Evolutionary conservation across 306 rosid genomes (phyloP), one percentile per base, ranked within the genome.

Genomic region (Pueraria montana): DNA sequence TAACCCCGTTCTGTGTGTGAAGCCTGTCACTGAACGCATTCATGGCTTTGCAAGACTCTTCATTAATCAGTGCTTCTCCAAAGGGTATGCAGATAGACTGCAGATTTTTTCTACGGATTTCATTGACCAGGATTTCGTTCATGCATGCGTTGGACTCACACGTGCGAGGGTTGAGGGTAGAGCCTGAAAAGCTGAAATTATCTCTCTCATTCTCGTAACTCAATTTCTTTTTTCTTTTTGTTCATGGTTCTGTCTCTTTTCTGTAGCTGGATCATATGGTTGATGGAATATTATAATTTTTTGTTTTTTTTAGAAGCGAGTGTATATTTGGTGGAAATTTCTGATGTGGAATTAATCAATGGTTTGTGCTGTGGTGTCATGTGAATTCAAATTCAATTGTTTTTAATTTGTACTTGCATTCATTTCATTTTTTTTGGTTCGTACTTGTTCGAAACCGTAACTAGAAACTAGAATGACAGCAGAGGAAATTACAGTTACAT

Each of bases 41-140:
- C 98, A 87, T 77, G 80, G 87, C 11, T 94, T 63, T 77, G 91
- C 91, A 2, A 89, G 99, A 62, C 61, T 96, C 77, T 96, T 96
- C 55, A 92, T 96, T 5, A 62, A 82, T 23, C 96, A 94, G 83
- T 91, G 98, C 45, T 82, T 78, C 67, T 20, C 89, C 0, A 92
- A 69, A 52, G 92, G 92, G 0, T 80, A n/a, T 50, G 87, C 71
- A 0, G 98, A 96, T 79, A 87, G 80, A 45, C 27, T 96, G 61
- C 98, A 96, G 84, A 63, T 96, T 17, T 88, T 92, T 52, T 93
- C 98, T 20, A 87, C 95, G 0, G 98, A 96, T 80, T 96, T 96
- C 42, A 89, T 94, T 13, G 94, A 92, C 21, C 84, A 77, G 4
- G 99, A 94, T 88, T 96, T 96, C 63, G 96, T 96, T 36, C 98